Evolutionary conservation across 768 basidiomycete species (phyloP).

Genomic region (Suillus occidentalis): DNA sequence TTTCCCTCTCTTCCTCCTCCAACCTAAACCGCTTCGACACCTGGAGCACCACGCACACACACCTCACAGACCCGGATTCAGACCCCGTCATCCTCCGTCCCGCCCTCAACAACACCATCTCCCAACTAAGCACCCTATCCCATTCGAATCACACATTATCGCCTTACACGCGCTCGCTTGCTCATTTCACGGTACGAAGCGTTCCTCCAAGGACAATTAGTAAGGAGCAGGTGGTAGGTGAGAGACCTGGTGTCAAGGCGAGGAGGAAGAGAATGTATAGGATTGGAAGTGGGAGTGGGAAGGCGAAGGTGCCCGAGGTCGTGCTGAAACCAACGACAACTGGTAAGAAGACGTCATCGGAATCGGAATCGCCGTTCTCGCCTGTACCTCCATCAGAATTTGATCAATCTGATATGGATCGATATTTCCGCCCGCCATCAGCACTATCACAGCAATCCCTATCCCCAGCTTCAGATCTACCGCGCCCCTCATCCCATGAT

Average conservation of each 20-base stretch:
- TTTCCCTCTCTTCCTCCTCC: slow-evolving; percentile 31
- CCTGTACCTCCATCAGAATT: slow-evolving; percentile 53
- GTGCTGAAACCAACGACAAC: too few relatives aligned
- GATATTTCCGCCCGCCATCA: slow-evolving; percentile 53
- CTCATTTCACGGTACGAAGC: slow-evolving; percentile 91
- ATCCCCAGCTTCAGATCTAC: not conserved
- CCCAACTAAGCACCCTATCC: slow-evolving; percentile 82
- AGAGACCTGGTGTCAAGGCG: slow-evolving; percentile 66
- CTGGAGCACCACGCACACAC: slow-evolving; percentile 37
- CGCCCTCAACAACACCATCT: slow-evolving; percentile 69
- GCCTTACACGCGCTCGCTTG: slow-evolving; percentile 87
- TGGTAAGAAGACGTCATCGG: not conserved
- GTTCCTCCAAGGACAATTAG: slow-evolving; percentile 62
- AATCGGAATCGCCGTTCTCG: slow-evolving; percentile 24
- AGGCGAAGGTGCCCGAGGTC: not conserved
- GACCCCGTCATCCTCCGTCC: slow-evolving; percentile 67
- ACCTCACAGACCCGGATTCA: slow-evolving; percentile 34
- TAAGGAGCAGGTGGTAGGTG: slow-evolving; percentile 33
- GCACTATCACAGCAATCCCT: not conserved
- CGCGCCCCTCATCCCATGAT: slow-evolving; percentile 12
- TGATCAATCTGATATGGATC: slow-evolving; percentile 71
- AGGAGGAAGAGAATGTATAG: slow-evolving; percentile 72
- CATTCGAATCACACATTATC: slow-evolving; percentile 92
- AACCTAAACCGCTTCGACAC: slow-evolving; percentile 25
- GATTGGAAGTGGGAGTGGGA: slow-evolving; percentile 44